Evolutionary conservation across 441 rosid species (phyloP), one percentile per base, ranked within the genome.

Genomic region (Croton laevigatus): DNA sequence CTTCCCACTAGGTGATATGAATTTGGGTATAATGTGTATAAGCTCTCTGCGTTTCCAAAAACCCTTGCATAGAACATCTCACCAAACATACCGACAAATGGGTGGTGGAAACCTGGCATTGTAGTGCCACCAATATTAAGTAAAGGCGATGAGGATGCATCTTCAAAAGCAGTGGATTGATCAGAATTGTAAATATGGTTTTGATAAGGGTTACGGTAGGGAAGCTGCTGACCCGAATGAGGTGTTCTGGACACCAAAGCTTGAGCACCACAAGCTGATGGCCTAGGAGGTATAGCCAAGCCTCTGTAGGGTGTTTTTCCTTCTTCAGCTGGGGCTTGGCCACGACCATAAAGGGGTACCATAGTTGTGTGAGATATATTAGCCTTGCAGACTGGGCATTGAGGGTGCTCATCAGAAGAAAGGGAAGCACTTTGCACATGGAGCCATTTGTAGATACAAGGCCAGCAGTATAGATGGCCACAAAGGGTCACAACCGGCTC

Each of bases 381-480:
- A 55, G 91, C 84, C 78, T 93, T 93, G 84, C 98, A 93, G 46
- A 93, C 88, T 0, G 97, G 98, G 62, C 98, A 93, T 45, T 83
- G 94, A 0, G 88, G 94, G 66, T 81, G 83, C 70, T 92, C 91
- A 36, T 87, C 89, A 2, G 83, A 59, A 64, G 85, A 83, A 61
- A 87, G 82, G 2, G 97, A 88, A 52, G 81, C 78, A 60, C 87
- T 87, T 79, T 91, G 94, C 74, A 89, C 87, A 8, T 86, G 93
- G 19, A 89, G 88, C 98, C 97, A 91, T 75, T 75, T 84, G 87
- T 88, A 93, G 76, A 93, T 91, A 87, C 98, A 93, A 48, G 96
- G 91, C 98, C 97, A 93, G 79, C 97, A 93, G 79, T 83, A 93
- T 66, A 93, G 94, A 77, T 93, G 98, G 34, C 98, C 97, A 23